phyloP scores from a whole-genome alignment of 441 rosid species.

The Theobroma grandiflorum region DNA sequence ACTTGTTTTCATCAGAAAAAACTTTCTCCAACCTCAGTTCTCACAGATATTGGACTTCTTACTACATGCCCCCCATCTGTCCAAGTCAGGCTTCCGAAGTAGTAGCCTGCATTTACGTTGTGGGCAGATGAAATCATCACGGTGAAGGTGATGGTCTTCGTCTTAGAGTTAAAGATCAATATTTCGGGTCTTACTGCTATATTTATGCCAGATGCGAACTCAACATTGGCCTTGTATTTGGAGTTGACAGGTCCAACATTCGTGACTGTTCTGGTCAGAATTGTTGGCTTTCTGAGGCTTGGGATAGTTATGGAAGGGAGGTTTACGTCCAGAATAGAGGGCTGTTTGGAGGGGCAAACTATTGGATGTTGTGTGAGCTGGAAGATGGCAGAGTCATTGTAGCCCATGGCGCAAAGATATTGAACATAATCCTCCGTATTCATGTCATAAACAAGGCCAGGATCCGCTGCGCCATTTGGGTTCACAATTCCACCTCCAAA shows the following conservation, averaged over 20 bases:
- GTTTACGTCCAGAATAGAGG: conserved; percentile 33
- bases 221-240: conserved; percentile 33
- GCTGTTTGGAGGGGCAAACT: conserved; percentile 36
- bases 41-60: conserved; percentile 47
- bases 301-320: conserved; percentile 36
- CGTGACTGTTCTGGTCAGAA: conserved; percentile 29
- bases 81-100: conserved; percentile 56
- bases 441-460: conserved; percentile 56
- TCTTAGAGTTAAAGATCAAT: conserved; percentile 31
- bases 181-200: conserved; percentile 33
- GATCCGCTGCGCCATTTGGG: conserved; percentile 44
- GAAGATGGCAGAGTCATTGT: conserved; percentile 40
- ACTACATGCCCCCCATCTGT: conserved; percentile 45
- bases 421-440: conserved; percentile 38
- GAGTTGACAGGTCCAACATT: conserved; percentile 36
- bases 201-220: conserved; percentile 32
- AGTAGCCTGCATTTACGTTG: conserved; percentile 31
- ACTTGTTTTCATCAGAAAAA: background rate
- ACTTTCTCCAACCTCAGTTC: conserved; percentile 32
- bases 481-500: conserved; percentile 50
- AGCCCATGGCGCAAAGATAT: conserved; percentile 34
- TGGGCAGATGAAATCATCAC: conserved; percentile 26
- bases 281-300: conserved; percentile 8
- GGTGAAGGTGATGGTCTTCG: conserved; percentile 24
- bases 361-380: conserved; percentile 34